Conservation (phyloP, 108 stramenopile genomes). For the Conticribra weissflogii region DNA sequence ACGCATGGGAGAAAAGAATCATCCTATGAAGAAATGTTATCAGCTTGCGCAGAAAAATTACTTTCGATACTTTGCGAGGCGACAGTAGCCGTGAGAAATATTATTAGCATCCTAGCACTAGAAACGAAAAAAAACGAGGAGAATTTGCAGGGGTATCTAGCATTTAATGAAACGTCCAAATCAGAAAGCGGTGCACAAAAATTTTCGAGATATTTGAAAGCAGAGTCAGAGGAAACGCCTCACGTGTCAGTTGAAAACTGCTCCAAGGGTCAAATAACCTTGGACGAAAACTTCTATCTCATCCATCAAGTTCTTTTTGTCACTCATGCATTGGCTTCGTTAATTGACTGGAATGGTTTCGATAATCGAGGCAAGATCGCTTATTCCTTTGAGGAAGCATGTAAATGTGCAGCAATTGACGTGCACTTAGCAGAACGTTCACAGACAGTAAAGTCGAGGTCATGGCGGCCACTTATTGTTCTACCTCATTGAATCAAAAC, state of each 20-base stretch:
- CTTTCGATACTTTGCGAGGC: not conserved
- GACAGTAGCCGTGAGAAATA: too few species aligned
- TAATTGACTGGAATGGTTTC: conserved; percentile 25
- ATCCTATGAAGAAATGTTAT: not conserved
- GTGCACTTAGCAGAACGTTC: not conserved
- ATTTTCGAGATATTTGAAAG: conserved; percentile 3
- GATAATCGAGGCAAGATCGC: not conserved
- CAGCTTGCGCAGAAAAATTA: not conserved
- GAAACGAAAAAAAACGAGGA: too few species aligned
- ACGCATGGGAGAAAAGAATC: conserved; percentile 4
- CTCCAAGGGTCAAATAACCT: not conserved
- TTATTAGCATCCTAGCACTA: too few species aligned
- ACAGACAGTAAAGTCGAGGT: not conserved
- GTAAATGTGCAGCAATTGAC: not conserved
- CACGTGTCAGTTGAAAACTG: conserved; percentile 13
- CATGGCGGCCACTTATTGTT: not conserved
- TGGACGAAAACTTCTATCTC: conserved; percentile 29
- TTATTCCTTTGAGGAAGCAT: not conserved
- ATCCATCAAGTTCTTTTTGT: conserved; percentile 17
- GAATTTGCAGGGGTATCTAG: not conserved
- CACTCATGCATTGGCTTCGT: conserved; percentile 20
- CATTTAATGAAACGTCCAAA: not conserved
- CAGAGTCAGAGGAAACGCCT: conserved; percentile 2
- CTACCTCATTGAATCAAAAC: too few species aligned
- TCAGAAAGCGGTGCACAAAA: not conserved